Evolutionary conservation across 768 basidiomycete genomes (phyloP), one percentile per base, ranked within the genome.

Genomic region (Hebeloma cylindrosporum): DNA sequence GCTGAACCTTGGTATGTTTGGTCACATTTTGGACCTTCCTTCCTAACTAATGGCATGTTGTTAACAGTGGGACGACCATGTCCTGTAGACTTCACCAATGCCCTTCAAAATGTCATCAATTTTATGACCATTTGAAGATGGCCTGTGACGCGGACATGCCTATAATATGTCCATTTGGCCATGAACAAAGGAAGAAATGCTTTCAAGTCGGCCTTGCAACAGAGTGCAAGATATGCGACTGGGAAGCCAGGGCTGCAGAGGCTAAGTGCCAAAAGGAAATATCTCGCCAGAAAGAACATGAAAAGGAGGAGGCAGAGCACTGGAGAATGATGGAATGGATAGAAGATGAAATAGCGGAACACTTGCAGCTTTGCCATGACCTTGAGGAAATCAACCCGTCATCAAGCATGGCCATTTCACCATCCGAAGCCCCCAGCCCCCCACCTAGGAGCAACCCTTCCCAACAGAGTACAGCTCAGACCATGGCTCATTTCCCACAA

Each of bases 31-130:
- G 18, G 5, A 7, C n/a, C n/a, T n/a, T n/a, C n/a, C 23, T 27
- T 7, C 23, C 10, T 8, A 4, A 34, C 16, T 20, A 25, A 25
- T 37, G 30, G n/a, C n/a, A n/a, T n/a, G n/a, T n/a, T 14, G 13
- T 21, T n/a, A 40, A 34, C 26, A 85, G 84, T 50, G 75, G 73
- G 14, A 59, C 54, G 0, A 54, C 61, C 25, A 66, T 87, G 2
- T 69, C 54, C 6, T 85, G 83, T 51, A 69, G 70, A 0, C 10
- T 73, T 7, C 84, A 86, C 54, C 36, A 27, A 2, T 87, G 84
- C 52, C 68, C 75, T 2, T 79, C 72, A 0, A 83, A 72, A 57
- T 87, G 84, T 43, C 84, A 86, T 59, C 75, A 75, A 42, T 44
- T 78, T 9, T 57, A 50, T 34, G 76, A 77, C 50, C 74, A 85